These are phyloP conservation scores for Termitomyces sp. DNA, from an alignment of 768 basidiomycete species.

Conservation along the genomic window DNA sequence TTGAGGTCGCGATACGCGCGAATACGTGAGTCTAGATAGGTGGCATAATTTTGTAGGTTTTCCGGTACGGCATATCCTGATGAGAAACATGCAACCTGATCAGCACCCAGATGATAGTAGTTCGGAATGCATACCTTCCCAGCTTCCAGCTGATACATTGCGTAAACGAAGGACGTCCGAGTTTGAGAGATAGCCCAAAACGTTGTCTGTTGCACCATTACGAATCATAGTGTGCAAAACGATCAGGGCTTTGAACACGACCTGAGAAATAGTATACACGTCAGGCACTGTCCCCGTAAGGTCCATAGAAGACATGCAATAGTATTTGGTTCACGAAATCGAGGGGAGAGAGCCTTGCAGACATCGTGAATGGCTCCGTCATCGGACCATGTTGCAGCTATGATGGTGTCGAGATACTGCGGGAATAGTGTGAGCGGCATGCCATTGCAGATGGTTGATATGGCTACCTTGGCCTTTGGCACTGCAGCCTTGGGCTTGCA, in stretches of 20 bases:
- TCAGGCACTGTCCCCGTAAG: slow-evolving; percentile 1
- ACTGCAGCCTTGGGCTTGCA: slow-evolving; percentile 97
- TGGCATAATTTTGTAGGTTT: slow-evolving; percentile 83
- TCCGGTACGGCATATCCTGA: slow-evolving; percentile 83
- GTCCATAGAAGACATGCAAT: slow-evolving; percentile 51
- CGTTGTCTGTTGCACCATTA: slow-evolving; percentile 93
- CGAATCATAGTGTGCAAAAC: slow-evolving; percentile 96
- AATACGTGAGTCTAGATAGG: slow-evolving; percentile 87
- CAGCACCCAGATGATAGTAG: neutral
- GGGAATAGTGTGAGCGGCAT: neutral
- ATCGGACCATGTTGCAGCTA: slow-evolving; percentile 95
- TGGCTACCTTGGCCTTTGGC: slow-evolving; percentile 86
- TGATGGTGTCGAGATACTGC: slow-evolving; percentile 95
- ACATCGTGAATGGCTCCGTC: slow-evolving; percentile 94
- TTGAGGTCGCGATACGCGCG: slow-evolving; percentile 85
- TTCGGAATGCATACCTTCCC: slow-evolving; percentile 67
- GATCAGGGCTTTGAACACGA: slow-evolving; percentile 97
- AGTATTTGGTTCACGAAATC: slow-evolving; percentile 88
- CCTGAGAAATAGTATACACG: slow-evolving; percentile 37
- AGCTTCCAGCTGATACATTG: slow-evolving; percentile 76
- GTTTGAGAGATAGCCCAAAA: slow-evolving; percentile 78
- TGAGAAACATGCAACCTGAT: neutral
- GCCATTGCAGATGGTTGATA: slow-evolving; percentile 2
- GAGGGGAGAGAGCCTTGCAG: slow-evolving; percentile 79
- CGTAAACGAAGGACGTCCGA: slow-evolving; percentile 78